Evolutionary conservation across 768 basidiomycete genomes (phyloP), one percentile per base, ranked within the genome.

Genomic region (Cystobasidium onofrii): DNA sequence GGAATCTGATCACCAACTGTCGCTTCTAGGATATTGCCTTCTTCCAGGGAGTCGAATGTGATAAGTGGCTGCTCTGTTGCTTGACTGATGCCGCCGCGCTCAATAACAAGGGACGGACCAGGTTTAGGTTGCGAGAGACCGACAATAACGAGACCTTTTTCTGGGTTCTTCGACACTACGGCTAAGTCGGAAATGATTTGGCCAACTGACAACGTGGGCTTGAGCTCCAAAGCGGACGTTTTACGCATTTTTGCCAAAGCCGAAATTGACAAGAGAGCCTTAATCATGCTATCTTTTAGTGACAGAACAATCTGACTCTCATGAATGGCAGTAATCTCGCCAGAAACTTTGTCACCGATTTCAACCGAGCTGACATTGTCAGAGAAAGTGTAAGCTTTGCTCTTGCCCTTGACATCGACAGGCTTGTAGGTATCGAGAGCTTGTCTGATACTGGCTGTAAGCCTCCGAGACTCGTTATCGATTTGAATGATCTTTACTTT

Each of bases 151-250:
- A 97, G 85, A 10, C 88, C 87, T 78, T 90, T 91, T 77, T 90
- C 91, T 9, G 87, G 84, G 79, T 91, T 92, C 76, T 90, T 89
- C 10, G 90, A 89, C 27, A 93, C 89, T n/a, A 98, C 90, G 7
- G 90, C 87, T 23, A 99, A 84, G 62, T 90, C 89, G 13, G 87
- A 84, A 33, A 97, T 80, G 57, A 83, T 84, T 57, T 90, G 89
- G 13, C 90, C 91, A 9, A 83, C 82, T 76, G 88, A 87, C 61
- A 97, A 82, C 9, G 82, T 80, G 1, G 82, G 81, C 29, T 86
- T 86, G 27, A 93, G 83, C 78, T 90, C 89, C 29, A 88, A 83
- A 20, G 89, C 82, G 0, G 88, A 84, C n/a, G 86, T 80, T 33
- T 83, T 84, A 41, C 90, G 87, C 76, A 89, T 87, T 76, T 91